A percentile compares a stretch with the other conserved stretches of the same genome.
These are phyloP conservation scores for Capsicum chinense DNA, from an alignment of 257 asterid species.

Conservation along the genomic window DNA sequence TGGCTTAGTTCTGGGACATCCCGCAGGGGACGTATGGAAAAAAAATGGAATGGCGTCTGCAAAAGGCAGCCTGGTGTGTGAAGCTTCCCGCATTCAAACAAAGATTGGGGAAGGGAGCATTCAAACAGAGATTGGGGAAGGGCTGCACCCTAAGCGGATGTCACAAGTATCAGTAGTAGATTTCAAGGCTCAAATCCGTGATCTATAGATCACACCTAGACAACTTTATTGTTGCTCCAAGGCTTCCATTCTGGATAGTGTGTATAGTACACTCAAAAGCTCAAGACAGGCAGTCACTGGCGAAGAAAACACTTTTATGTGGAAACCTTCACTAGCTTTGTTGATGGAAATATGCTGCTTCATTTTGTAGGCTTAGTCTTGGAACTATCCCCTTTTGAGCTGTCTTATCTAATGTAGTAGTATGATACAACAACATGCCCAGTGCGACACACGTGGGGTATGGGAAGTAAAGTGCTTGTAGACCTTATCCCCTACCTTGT, in stretches of 20 bases:
- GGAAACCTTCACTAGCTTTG: neutral
- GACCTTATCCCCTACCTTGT: too few relatives aligned
- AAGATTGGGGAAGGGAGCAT: neutral
- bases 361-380: neutral
- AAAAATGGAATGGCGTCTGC: neutral
- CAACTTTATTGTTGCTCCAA: neutral
- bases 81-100: neutral
- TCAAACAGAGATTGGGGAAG: neutral
- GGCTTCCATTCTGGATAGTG: neutral
- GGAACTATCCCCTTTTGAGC: neutral
- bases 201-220: neutral
- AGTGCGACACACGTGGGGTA: too few relatives aligned
- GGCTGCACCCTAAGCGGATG: neutral
- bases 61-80: neutral
- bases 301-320: neutral
- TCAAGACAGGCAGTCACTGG: neutral
- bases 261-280: neutral
- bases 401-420: neutral
- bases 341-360: neutral
- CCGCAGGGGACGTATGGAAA: neutral
- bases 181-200: neutral
- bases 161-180: neutral
- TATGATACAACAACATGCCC: too few relatives aligned
- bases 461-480: too few relatives aligned
- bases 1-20: neutral